phyloP scores from a whole-genome alignment of 1,284 basidiomycete genomes.

The Ganoderma meredithae region DNA sequence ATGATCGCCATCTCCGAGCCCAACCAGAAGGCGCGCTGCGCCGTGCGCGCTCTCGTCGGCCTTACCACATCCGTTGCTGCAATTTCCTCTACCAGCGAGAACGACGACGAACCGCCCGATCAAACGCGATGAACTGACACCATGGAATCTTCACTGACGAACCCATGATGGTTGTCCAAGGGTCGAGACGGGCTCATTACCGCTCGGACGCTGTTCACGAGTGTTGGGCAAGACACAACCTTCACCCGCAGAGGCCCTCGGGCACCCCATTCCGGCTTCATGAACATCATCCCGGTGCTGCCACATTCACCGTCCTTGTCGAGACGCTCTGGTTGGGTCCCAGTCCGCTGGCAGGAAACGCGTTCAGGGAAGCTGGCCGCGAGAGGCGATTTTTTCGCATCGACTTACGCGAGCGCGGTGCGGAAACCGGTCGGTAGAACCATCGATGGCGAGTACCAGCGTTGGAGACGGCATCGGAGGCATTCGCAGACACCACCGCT shows the following conservation, averaged over 20 bases:
- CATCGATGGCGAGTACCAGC: slow-evolving; percentile 16
- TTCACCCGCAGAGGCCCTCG: slow-evolving; percentile 12
- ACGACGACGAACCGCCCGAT: slow-evolving; percentile 23
- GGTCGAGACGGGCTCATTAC: slow-evolving; percentile 18
- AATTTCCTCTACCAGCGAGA: slow-evolving; percentile 8
- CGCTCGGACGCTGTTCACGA: slow-evolving; percentile 23
- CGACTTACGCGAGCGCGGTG: slow-evolving; percentile 16
- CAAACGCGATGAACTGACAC: slow-evolving; percentile 21
- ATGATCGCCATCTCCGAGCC: slow-evolving; percentile 8
- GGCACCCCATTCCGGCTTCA: neutral
- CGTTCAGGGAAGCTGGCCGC: slow-evolving; percentile 7
- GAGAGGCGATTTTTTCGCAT: neutral
- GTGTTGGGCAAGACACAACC: slow-evolving; percentile 21
- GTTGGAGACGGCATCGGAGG: slow-evolving; percentile 12
- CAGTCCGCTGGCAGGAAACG: neutral
- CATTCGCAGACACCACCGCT: slow-evolving; percentile 1
- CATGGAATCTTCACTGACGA: slow-evolving; percentile 3
- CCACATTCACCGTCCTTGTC: neutral
- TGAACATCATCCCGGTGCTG: slow-evolving; percentile 1
- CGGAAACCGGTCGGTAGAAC: slow-evolving; percentile 10
- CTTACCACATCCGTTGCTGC: slow-evolving; percentile 3
- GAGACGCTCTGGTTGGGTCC: slow-evolving; percentile 5
- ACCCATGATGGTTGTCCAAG: slow-evolving; percentile 2
- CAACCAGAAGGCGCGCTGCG: slow-evolving; percentile 3
- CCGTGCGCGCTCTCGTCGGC: slow-evolving; percentile 12